These are phyloP conservation scores for Calonectria hawksworthii DNA, from an alignment of 2,329 filamentous ascomycete genomes.

Conservation along the genomic window DNA sequence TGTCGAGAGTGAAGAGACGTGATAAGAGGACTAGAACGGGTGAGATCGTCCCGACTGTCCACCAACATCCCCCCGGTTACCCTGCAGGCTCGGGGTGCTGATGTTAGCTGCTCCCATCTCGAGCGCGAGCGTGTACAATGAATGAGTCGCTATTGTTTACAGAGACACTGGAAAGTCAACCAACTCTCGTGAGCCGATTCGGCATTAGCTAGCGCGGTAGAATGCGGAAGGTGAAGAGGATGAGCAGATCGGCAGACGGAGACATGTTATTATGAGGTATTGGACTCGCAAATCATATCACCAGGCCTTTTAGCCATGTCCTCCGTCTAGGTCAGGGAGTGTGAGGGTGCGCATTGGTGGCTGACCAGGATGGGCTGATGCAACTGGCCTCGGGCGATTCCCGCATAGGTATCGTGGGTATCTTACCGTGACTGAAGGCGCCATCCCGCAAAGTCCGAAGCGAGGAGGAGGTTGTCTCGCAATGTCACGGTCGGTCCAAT, in stretches of 20 bases:
- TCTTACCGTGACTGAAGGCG: conserved; percentile 18
- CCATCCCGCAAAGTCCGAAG: conserved; percentile 2
- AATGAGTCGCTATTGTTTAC: neutral
- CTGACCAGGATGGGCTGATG: conserved; percentile 42
- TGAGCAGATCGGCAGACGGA: neutral
- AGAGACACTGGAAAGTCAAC: neutral
- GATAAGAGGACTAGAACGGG: neutral
- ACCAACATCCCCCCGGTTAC: no score
- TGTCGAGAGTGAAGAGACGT: neutral
- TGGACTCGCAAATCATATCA: conserved; percentile 21
- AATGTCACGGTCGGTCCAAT: neutral
- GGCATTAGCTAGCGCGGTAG: neutral
- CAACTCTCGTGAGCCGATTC: no score
- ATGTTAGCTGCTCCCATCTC: no score
- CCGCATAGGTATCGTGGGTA: conserved; percentile 25
- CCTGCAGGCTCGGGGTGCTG: no score
- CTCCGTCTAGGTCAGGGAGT: conserved; percentile 29
- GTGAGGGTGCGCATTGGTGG: conserved; percentile 38
- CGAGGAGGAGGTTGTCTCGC: neutral
- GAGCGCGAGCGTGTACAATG: neutral
- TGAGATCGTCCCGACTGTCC: no score
- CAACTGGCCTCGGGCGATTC: conserved; percentile 33
- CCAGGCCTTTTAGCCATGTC: neutral
- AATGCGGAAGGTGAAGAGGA: neutral
- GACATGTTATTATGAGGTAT: conserved; percentile 12